Evolutionary conservation across 768 basidiomycete genomes (phyloP).

Genomic region (Dioszegia hungarica): DNA sequence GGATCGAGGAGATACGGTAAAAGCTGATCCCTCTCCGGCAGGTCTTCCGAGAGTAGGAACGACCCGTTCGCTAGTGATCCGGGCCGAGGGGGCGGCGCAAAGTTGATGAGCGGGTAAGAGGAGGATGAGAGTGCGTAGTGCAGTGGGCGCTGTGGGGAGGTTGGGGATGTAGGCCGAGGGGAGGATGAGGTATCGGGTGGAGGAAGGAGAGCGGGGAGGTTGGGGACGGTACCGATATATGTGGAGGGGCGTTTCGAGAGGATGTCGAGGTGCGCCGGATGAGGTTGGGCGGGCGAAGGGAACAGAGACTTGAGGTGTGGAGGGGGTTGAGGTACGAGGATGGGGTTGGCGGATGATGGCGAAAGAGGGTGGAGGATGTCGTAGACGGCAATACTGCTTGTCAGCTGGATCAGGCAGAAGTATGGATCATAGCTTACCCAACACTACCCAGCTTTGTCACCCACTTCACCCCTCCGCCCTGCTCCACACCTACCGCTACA

Average conservation of each 20-base stretch:
- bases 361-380: conserved; percentile 43
- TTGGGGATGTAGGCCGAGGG: background rate
- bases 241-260: conserved; percentile 61
- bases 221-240: conserved; percentile 61
- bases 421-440: conserved; percentile 54
- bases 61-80: conserved; percentile 33
- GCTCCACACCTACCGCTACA: conserved; percentile 41
- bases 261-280: conserved; percentile 49
- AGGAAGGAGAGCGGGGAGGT: conserved; percentile 14
- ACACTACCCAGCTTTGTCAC: conserved; percentile 51
- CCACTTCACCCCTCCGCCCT: conserved; percentile 41
- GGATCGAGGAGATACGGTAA: conserved; percentile 35
- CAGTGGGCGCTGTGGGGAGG: conserved; percentile 10
- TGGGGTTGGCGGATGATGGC: conserved; percentile 56
- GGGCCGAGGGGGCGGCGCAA: conserved; percentile 43
- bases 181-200: background rate
- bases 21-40: conserved; percentile 33
- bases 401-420: too few species aligned
- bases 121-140: conserved; percentile 81
- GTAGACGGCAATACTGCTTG: conserved; percentile 37
- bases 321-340: conserved; percentile 82
- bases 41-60: conserved; percentile 31
- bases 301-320: conserved; percentile 70
- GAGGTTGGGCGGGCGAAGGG: conserved; percentile 49
- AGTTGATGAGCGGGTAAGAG: conserved; percentile 70